Percentiles rank a stretch among this genome's conserved stretches.
Evolutionary conservation across 1,139 yeast species (phyloP).

Genomic region (Geotrichum reessii): DNA sequence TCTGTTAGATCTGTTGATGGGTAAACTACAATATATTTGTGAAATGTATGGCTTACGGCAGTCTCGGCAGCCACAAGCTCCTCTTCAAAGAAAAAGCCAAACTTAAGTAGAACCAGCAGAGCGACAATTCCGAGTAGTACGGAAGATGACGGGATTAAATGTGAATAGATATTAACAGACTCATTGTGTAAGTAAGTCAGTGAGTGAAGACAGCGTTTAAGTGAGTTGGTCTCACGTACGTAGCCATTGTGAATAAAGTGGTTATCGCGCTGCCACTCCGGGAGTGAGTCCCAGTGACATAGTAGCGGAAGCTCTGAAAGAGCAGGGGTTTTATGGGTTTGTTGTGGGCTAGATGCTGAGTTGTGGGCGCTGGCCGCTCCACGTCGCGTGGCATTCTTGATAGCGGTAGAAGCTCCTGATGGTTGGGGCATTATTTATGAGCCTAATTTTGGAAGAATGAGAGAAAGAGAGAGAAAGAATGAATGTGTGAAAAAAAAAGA

Average conservation of each 20-base stretch:
- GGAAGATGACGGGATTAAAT: slow-evolving; percentile 51
- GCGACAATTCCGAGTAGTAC: slow-evolving; percentile 1
- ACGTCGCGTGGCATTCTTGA: background rate
- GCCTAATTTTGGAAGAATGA: background rate
- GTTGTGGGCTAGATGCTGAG: background rate
- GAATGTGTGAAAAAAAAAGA: too few relatives aligned
- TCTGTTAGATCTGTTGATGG: slow-evolving; percentile 45
- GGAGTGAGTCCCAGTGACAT: slow-evolving; percentile 47
- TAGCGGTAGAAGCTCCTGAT: background rate
- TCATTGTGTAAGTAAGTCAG: slow-evolving; percentile 76
- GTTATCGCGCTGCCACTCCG: slow-evolving; percentile 84
- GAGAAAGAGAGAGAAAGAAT: background rate
- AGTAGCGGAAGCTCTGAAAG: background rate
- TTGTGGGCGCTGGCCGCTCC: background rate
- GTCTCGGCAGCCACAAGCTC: background rate
- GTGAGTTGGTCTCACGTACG: slow-evolving; percentile 62
- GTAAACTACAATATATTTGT: slow-evolving; percentile 37
- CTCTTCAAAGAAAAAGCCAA: slow-evolving; percentile 10
- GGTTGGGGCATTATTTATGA: background rate
- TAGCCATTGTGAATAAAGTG: slow-evolving; percentile 71
- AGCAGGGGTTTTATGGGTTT: background rate
- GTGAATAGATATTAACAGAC: slow-evolving; percentile 74
- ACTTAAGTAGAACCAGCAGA: background rate
- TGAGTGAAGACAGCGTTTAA: slow-evolving; percentile 47
- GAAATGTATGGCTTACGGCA: background rate